Evolutionary conservation across 2,329 filamentous ascomycete species (phyloP).

Genomic region (Fusarium xyrophilum): DNA sequence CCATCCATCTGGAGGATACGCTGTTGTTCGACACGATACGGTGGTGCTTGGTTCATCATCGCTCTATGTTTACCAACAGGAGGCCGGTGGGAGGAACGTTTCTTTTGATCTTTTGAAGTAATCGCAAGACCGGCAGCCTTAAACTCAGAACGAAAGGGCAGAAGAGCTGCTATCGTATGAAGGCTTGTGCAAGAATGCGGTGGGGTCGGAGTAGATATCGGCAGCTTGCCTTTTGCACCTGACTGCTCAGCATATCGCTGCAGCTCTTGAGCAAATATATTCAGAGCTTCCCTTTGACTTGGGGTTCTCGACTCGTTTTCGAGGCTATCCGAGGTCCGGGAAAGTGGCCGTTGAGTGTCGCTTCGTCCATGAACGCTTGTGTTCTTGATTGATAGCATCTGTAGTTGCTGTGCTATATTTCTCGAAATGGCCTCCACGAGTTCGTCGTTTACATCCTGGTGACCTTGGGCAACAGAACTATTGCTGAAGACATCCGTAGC

Average conservation of each 20-base stretch:
- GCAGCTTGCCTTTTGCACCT: conserved; percentile 48
- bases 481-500: conserved; percentile 25
- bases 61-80: conserved; percentile 19
- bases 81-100: conserved; percentile 12
- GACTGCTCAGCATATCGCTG: conserved; percentile 45
- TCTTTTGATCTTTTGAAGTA: conserved; percentile 58
- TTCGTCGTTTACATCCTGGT: conserved; percentile 47
- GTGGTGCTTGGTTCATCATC: not conserved
- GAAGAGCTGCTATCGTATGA: conserved; percentile 59
- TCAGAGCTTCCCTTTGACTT: conserved; percentile 52
- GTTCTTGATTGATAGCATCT: conserved; percentile 47
- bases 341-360: not conserved
- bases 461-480: conserved; percentile 38
- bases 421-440: conserved; percentile 55
- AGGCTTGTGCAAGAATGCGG: conserved; percentile 53
- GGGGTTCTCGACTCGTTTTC: conserved; percentile 50
- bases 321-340: not conserved
- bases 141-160: conserved; percentile 63
- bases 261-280: conserved; percentile 46
- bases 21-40: not conserved
- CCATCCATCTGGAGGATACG: conserved; percentile 44
- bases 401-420: conserved; percentile 54
- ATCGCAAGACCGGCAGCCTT: conserved; percentile 62
- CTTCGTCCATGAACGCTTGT: not conserved
- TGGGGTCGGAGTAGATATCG: conserved; percentile 50